Evolutionary conservation across 768 basidiomycete genomes (phyloP).

Genomic region (Phaffia australis): DNA sequence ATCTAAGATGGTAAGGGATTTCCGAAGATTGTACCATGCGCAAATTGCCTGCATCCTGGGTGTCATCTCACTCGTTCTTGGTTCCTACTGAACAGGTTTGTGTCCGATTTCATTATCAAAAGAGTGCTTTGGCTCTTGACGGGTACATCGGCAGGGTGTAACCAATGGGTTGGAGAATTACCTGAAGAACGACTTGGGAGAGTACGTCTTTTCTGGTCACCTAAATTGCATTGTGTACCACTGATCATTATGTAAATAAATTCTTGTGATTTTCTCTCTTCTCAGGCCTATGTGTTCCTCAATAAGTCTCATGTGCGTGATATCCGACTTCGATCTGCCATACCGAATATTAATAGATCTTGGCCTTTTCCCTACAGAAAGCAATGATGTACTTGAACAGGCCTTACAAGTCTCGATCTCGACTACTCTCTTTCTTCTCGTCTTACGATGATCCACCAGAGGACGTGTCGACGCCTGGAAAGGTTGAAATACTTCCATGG

Average conservation of each 20-base stretch:
- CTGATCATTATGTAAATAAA: not conserved
- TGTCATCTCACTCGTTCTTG: not conserved
- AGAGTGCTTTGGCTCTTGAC: constrained; percentile 53
- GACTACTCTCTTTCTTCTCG: constrained; percentile 44
- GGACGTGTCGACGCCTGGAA: constrained; percentile 39
- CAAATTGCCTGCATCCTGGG: too few relatives aligned
- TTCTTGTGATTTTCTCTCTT: not conserved
- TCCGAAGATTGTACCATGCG: too few relatives aligned
- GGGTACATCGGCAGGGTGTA: constrained; percentile 36
- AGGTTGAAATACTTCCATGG: constrained; percentile 50
- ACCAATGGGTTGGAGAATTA: constrained; percentile 24
- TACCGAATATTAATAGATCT: too few relatives aligned
- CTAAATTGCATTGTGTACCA: not conserved
- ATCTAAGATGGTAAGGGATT: constrained; percentile 46
- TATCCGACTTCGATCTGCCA: constrained; percentile 35
- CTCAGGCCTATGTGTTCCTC: constrained; percentile 50
- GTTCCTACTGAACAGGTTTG: constrained; percentile 5
- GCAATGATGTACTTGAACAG: constrained; percentile 41
- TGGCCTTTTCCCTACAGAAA: too few relatives aligned
- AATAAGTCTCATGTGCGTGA: constrained; percentile 55
- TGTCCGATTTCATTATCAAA: constrained; percentile 51
- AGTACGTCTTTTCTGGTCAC: constrained; percentile 3
- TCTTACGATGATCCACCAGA: constrained; percentile 53
- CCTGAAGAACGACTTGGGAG: constrained; percentile 48
- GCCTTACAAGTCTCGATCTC: constrained; percentile 45